These are phyloP conservation scores for Penicillium italicum DNA, from an alignment of 2,329 filamentous ascomycete genomes.

Conservation along the genomic window DNA sequence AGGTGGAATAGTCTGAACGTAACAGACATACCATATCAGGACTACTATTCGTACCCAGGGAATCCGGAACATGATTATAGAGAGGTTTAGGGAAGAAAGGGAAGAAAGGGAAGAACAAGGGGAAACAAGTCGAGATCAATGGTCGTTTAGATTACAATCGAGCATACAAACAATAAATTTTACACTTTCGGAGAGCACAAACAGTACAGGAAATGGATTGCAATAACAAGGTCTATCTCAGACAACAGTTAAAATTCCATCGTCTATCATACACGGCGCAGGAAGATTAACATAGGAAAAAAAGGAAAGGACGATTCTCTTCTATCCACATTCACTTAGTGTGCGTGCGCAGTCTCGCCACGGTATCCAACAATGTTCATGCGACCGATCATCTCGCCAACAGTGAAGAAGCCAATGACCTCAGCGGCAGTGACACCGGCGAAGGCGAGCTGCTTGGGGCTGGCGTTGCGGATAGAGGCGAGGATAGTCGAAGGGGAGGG, in stretches of 20 bases:
- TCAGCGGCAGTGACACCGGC: slow-evolving; percentile 79
- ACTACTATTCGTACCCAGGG: neutral
- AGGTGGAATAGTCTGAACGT: neutral
- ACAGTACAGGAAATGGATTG: slow-evolving; percentile 12
- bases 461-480: slow-evolving; percentile 64
- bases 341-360: slow-evolving; percentile 57
- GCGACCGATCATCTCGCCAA: slow-evolving; percentile 93
- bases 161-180: neutral
- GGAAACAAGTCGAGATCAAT: neutral
- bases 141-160: neutral
- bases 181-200: neutral
- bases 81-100: neutral
- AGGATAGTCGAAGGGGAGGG: slow-evolving; percentile 55
- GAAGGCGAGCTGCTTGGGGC: slow-evolving; percentile 64
- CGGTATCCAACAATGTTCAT: slow-evolving; percentile 94
- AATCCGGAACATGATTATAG: neutral
- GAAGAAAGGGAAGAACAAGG: neutral
- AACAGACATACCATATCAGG: neutral
- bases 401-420: slow-evolving; percentile 92
- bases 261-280: slow-evolving; percentile 45
- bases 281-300: slow-evolving; percentile 32
- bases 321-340: slow-evolving; percentile 29
- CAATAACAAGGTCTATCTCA: slow-evolving; percentile 28
- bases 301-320: slow-evolving; percentile 28
- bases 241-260: slow-evolving; percentile 46